A percentile compares a stretch with the other conserved stretches of the same genome.
These are phyloP conservation scores for Erythrobasidium hasegawianum DNA, from an alignment of 1,284 basidiomycete species.

Conservation along the genomic window DNA sequence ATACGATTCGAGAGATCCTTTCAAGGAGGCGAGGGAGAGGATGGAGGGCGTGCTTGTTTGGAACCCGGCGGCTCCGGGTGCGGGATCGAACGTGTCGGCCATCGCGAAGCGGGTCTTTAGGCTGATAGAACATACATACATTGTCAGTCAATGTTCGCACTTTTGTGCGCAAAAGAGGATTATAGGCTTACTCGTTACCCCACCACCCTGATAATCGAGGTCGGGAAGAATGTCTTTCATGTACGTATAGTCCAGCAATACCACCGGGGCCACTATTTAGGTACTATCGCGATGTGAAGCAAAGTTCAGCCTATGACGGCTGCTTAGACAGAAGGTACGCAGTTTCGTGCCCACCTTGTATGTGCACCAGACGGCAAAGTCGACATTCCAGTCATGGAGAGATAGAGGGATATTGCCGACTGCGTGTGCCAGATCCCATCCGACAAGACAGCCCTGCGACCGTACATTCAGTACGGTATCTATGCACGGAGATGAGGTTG, in stretches of 20 bases:
- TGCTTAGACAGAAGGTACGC: background rate
- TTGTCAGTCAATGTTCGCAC: too few relatives aligned
- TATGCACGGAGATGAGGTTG: too few relatives aligned
- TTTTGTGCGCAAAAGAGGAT: too few relatives aligned
- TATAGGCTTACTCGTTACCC: slow-evolving; percentile 70
- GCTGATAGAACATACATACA: slow-evolving; percentile 29
- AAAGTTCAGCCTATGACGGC: too few relatives aligned
- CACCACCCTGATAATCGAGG: slow-evolving; percentile 90
- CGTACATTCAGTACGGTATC: too few relatives aligned
- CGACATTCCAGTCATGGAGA: slow-evolving; percentile 88
- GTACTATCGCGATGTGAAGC: too few relatives aligned
- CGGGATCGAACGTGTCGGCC: slow-evolving; percentile 76
- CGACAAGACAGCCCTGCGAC: slow-evolving; percentile 87
- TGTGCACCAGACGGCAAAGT: slow-evolving; percentile 97
- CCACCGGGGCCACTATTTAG: slow-evolving; percentile 92
- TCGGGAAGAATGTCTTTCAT: slow-evolving; percentile 61
- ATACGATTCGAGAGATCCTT: slow-evolving; percentile 58
- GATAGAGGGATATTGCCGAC: slow-evolving; percentile 85
- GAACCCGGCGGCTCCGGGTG: slow-evolving; percentile 86
- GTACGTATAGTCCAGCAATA: slow-evolving; percentile 87
- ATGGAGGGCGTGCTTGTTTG: slow-evolving; percentile 91
- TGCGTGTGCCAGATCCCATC: slow-evolving; percentile 95
- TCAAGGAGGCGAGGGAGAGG: slow-evolving; percentile 72
- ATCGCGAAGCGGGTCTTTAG: slow-evolving; percentile 82
- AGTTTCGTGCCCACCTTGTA: slow-evolving; percentile 61